A percentile compares a stretch with the other conserved stretches of the same genome.
These are phyloP conservation scores for Cutaneotrichosporon mucoides DNA, from an alignment of 1,284 basidiomycete species.

Conservation along the genomic window DNA sequence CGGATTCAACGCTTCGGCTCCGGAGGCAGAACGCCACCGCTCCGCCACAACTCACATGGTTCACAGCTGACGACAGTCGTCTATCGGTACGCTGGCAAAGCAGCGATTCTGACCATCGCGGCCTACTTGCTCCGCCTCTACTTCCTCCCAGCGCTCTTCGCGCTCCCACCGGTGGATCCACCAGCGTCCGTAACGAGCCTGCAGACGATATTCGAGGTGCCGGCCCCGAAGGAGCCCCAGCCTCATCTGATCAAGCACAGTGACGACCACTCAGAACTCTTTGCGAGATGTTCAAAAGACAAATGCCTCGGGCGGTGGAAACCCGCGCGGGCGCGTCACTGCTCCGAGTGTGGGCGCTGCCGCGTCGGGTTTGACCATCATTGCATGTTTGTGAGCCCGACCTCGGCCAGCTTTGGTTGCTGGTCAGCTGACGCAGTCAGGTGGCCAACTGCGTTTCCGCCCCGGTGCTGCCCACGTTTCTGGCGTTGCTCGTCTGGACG, in stretches of 20 bases:
- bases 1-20: no score
- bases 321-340: conserved; percentile 42
- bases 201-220: conserved; percentile 31
- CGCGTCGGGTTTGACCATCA: conserved; percentile 45
- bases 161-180: conserved; percentile 27
- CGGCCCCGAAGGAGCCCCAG: conserved; percentile 13
- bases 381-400: conserved; percentile 36
- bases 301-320: conserved; percentile 34
- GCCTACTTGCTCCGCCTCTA: conserved; percentile 35
- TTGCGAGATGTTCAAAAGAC: conserved; percentile 1
- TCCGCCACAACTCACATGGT: background rate
- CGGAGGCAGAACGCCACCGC: no score
- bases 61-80: conserved; percentile 10
- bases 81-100: conserved; percentile 19
- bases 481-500: conserved; percentile 28
- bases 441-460: conserved; percentile 46
- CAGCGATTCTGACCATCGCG: conserved; percentile 21
- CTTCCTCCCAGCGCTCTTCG: conserved; percentile 35
- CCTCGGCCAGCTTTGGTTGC: no score
- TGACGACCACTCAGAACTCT: background rate
- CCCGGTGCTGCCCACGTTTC: conserved; percentile 36
- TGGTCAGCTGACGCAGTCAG: conserved; percentile 14
- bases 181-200: conserved; percentile 14
- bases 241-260: background rate
- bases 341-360: conserved; percentile 41